These are phyloP conservation scores for Pneumocystis jirovecii DNA, from an alignment of 1,139 yeast genomes.

Conservation along the genomic window DNA sequence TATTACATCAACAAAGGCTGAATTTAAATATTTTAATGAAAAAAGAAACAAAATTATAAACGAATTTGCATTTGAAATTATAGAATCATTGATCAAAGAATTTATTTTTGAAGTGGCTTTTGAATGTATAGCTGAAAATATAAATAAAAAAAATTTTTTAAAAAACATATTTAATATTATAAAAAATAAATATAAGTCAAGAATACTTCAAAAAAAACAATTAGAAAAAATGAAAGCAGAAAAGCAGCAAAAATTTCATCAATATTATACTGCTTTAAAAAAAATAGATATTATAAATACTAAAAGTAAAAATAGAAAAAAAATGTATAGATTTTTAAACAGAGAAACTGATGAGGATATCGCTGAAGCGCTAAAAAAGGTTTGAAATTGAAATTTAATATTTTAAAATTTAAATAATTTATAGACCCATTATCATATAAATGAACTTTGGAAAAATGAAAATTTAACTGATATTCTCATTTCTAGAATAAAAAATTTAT, in stretches of 20 bases:
- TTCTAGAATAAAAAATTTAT: neutral
- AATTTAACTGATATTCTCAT: neutral
- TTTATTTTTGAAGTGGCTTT: neutral
- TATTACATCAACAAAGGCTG: neutral
- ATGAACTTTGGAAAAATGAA: neutral
- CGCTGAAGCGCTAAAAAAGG: neutral
- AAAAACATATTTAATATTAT: neutral
- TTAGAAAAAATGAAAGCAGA: neutral
- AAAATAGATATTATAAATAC: neutral
- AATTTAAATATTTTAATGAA: neutral
- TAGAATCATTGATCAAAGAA: neutral
- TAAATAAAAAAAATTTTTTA: neutral
- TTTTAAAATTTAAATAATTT: neutral
- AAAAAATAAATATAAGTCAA: neutral
- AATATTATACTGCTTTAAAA: neutral
- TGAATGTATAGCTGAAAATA: neutral
- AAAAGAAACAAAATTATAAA: neutral
- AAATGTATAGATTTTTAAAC: neutral
- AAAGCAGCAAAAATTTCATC: neutral
- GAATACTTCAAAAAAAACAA: neutral
- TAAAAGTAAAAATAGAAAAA: neutral
- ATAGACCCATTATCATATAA: neutral
- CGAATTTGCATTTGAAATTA: neutral
- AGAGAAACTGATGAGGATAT: neutral
- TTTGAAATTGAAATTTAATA: neutral